phyloP scores from a whole-genome alignment of 2,329 filamentous ascomycete species.

The Aspergillus ibericus region DNA sequence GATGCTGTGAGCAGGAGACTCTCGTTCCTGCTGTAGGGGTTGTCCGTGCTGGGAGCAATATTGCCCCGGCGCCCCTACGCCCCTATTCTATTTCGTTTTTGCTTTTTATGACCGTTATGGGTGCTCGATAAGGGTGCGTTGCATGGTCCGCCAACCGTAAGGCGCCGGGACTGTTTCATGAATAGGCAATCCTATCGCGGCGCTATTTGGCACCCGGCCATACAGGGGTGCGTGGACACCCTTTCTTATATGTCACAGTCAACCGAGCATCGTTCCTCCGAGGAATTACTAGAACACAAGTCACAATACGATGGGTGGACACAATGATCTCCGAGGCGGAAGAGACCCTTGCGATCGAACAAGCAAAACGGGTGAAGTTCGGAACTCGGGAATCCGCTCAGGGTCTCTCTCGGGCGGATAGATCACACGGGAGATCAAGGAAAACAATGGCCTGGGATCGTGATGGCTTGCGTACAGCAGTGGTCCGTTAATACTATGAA shows the following conservation, averaged over 20 bases:
- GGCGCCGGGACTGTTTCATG: not conserved
- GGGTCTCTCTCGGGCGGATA: not conserved
- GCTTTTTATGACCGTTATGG: not conserved
- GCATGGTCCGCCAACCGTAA: not conserved
- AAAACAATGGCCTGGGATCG: not conserved
- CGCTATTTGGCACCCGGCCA: not conserved
- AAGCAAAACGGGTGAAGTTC: not conserved
- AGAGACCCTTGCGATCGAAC: not conserved
- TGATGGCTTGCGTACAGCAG: not conserved
- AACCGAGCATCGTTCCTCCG: not conserved
- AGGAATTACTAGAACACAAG: not conserved
- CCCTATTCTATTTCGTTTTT: not conserved
- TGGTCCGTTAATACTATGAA: not conserved
- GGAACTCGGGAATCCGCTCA: not conserved
- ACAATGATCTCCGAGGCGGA: not conserved
- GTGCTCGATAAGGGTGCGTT: not conserved
- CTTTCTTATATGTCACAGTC: not conserved
- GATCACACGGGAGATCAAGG: not conserved
- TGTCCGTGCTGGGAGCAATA: not conserved
- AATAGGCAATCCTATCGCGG: not conserved
- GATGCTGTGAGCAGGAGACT: not conserved
- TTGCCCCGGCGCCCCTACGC: not conserved
- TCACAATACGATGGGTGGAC: not conserved
- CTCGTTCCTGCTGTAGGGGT: not conserved
- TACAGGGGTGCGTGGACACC: not conserved